Percentiles rank a stretch among this genome's conserved stretches.
Conservation (phyloP, 1,284 basidiomycete genomes). For the Chondrostereum purpureum region DNA sequence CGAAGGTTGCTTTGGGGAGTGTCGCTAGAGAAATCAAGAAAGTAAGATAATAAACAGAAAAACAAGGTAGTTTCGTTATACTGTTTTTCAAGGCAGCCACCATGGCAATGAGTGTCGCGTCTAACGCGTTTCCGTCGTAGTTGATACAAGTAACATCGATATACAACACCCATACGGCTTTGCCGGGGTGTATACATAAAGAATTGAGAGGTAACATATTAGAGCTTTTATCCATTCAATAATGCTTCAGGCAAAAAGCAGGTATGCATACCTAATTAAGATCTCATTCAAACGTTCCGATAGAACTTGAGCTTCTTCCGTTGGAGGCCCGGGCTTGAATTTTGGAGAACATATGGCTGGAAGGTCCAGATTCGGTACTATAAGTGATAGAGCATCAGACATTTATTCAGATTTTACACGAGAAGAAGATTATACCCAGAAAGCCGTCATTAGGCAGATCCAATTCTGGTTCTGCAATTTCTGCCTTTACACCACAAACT, state of each 20-base stretch:
- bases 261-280: constrained; percentile 53
- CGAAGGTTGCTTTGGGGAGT: constrained; percentile 69
- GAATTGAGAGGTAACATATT: constrained; percentile 58
- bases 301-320: constrained; percentile 85
- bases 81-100: constrained; percentile 82
- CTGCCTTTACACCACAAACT: constrained; percentile 92
- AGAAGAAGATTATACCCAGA: constrained; percentile 50
- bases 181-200: constrained; percentile 76
- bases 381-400: background rate
- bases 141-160: constrained; percentile 93
- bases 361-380: constrained; percentile 75
- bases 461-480: constrained; percentile 83
- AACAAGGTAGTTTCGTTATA: constrained; percentile 30
- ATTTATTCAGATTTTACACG: background rate
- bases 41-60: background rate
- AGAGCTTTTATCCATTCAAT: too few species aligned
- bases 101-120: constrained; percentile 85
- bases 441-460: constrained; percentile 73
- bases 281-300: constrained; percentile 78
- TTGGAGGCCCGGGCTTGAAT: constrained; percentile 92
- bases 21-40: constrained; percentile 39
- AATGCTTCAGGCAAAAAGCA: too few species aligned
- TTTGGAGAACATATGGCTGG: constrained; percentile 87
- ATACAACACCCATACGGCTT: constrained; percentile 87
- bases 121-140: constrained; percentile 93